Percentiles rank a stretch among this genome's conserved stretches.
These are phyloP conservation scores for Dichomitus squalens DNA, from an alignment of 1,284 basidiomycete species.

Conservation along the genomic window DNA sequence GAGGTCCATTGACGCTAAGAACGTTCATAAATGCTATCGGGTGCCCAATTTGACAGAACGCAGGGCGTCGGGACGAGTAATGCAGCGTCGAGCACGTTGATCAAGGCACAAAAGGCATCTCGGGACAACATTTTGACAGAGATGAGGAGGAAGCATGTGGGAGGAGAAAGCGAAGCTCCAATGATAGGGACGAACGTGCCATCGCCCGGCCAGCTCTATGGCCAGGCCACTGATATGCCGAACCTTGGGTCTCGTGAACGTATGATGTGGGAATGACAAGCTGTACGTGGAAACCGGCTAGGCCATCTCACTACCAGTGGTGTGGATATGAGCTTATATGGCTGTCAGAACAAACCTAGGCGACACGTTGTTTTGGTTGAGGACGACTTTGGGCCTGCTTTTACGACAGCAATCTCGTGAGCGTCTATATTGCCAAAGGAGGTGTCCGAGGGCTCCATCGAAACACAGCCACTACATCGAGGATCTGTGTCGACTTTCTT, in stretches of 20 bases:
- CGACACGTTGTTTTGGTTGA: too few species aligned
- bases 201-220: not conserved
- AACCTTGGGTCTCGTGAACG: not conserved
- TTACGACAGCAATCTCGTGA: too few species aligned
- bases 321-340: too few species aligned
- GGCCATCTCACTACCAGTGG: too few species aligned
- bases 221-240: not conserved
- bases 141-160: not conserved
- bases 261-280: not conserved
- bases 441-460: too few species aligned
- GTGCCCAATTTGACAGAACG: too few species aligned
- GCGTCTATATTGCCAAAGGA: too few species aligned
- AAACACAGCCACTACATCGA: too few species aligned
- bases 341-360: too few species aligned
- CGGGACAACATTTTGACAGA: not conserved
- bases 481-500: too few species aligned
- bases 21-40: not conserved
- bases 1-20: not conserved
- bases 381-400: too few species aligned
- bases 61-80: not conserved
- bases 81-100: not conserved
- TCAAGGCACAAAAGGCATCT: not conserved
- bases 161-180: not conserved
- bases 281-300: too few species aligned
- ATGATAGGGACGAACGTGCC: conserved; percentile 1